phyloP scores from a whole-genome alignment of 306 rosid genomes.

The Lablab purpureus region DNA sequence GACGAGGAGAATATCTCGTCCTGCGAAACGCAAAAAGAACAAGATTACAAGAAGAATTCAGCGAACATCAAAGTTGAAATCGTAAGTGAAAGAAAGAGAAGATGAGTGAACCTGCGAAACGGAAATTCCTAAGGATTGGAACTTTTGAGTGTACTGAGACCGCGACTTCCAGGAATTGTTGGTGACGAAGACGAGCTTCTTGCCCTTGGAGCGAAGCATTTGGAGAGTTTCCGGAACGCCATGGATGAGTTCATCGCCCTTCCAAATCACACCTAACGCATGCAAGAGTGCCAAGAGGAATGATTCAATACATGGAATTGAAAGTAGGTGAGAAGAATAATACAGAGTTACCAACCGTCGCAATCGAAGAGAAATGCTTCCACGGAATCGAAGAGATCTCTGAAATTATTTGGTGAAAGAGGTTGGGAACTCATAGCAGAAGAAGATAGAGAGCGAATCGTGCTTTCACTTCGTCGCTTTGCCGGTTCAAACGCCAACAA shows the following conservation, averaged over 20 bases:
- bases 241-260: conserved; percentile 76
- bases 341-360: conserved; percentile 61
- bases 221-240: conserved; percentile 75
- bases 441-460: background rate
- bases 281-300: background rate
- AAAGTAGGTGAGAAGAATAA: background rate
- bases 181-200: conserved; percentile 88
- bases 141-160: conserved; percentile 69
- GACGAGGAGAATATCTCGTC: conserved; percentile 96
- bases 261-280: conserved; percentile 87
- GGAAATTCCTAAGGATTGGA: conserved; percentile 81
- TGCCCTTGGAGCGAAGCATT: conserved; percentile 87
- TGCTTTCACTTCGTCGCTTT: background rate
- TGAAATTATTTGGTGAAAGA: conserved; percentile 59
- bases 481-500: too few species aligned
- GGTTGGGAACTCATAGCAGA: conserved; percentile 25
- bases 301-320: background rate
- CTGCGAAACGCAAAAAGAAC: conserved; percentile 45
- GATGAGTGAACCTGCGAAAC: conserved; percentile 47
- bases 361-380: conserved; percentile 94
- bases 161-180: conserved; percentile 85
- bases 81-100: background rate
- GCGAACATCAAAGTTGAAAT: background rate
- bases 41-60: background rate
- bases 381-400: conserved; percentile 65